Evolutionary conservation across 2,329 filamentous ascomycete species (phyloP), one percentile per base, ranked within the genome.

Genomic region (Penicillium polonicum): DNA sequence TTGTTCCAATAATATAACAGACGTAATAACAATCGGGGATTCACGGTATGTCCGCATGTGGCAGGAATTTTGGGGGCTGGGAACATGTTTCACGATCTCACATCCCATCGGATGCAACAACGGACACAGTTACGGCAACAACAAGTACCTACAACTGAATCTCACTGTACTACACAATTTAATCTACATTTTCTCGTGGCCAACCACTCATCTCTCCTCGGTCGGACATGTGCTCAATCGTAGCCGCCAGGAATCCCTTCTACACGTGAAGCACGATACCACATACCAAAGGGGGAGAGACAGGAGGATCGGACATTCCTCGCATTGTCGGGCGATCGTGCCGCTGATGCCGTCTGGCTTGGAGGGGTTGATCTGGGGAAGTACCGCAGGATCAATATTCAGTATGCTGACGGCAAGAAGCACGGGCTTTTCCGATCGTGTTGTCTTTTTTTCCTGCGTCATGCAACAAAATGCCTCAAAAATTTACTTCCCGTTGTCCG

Each of bases 381-480:
- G 12, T 17, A 23, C 31, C 15, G 31, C 5, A 12, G 19, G 19
- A 60, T 50, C 36, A 50, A 15, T 52, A 25, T 52, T 33, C 29
- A 27, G 35, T 10, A 9, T 35, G 19, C 39, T 35, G 19, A 52
- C 38, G 12, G 23, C 13, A 7, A 43, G 4, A 23, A 31, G 50
- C 38, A 52, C 50, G 50, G 50, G 7, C 52, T 42, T 48, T 41
- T 41, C 19, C 52, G 51, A 52, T 61, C 48, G 52, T 44, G 36
- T 38, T 43, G 23, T 44, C 9, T n/a, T 39, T 13, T 23, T 33
- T 10, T 19, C 29, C 50, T 45, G 39, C 39, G 41, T 52, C 50
- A 52, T 52, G 50, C 53, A 52, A 59, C 56, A 63, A 64, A 64
- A 64, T 64, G 58, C 58, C 62, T 63, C 62, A 64, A 54, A 29